Evolutionary conservation across 371 early-diverging fungal genomes (phyloP), one percentile per base, ranked within the genome.

Genomic region (Basidiobolus meristosporus): DNA sequence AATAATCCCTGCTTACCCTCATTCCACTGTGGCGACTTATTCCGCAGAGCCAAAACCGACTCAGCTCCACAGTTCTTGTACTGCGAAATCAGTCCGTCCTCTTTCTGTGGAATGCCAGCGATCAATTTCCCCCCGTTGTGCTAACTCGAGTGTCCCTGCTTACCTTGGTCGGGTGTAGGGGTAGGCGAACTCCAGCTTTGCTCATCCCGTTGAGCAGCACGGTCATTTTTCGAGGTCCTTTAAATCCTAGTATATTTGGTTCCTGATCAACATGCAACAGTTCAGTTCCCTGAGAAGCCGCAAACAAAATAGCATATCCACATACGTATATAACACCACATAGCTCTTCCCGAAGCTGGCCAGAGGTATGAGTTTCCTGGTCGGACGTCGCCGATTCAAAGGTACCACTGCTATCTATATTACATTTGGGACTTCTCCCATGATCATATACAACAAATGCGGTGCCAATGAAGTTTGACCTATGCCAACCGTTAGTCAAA

Each of bases 11-110:
- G 79, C 5, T 85, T 90, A 41, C 92, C 93, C 54, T 79, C 81
- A 50, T 82, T 86, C 91, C 91, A 95, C 44, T 85, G 86, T 0
- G 96, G 96, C 18, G 74, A 62, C 51, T 88, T 90, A 61, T 90
- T 95, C 44, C 83, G 73, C 32, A 91, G 53, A 2, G 70, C 70
- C 14, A 87, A 45, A 2, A 78, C 55, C 44, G 80, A 73, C 7
- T 63, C 49, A 23, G 72, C 68, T 29, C 66, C 62, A 11, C 66
- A 65, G 19, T 59, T 62, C 29, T 62, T 62, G 44, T 68, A 65
- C 33, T 75, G 72, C 14, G 60, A 68, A 28, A 79, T 47, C 29
- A 84, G 45, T 3, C 78, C 71, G 14, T 82, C 77, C 18, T 66
- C 56, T 42, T 71, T 70, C 70, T 78, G 45, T 4, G n/a, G n/a